Conservation (phyloP, 2,329 filamentous ascomycete genomes). For the Diaporthe sp. region DNA sequence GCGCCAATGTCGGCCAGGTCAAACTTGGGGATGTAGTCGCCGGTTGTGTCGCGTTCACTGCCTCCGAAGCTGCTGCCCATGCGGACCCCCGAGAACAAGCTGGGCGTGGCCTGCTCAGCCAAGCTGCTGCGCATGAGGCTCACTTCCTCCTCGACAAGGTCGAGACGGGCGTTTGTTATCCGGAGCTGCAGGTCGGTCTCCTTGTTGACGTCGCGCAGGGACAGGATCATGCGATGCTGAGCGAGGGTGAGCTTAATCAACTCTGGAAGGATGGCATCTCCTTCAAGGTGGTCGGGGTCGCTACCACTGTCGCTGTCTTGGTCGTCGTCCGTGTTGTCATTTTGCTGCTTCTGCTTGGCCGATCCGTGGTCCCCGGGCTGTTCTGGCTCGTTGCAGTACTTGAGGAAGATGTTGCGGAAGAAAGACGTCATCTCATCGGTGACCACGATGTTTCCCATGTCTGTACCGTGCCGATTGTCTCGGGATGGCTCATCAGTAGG, state of each 20-base stretch:
- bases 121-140: neutral
- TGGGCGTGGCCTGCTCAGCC: neutral
- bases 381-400: neutral
- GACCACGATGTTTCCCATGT: neutral
- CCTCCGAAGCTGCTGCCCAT: neutral
- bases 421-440: neutral
- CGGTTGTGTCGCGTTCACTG: neutral
- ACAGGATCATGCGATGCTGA: slow-evolving; percentile 24
- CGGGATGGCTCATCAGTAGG: neutral
- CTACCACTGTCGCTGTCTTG: too few species aligned
- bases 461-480: neutral
- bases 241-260: neutral
- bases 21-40: neutral
- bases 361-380: neutral
- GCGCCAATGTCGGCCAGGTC: slow-evolving; percentile 24
- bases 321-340: neutral
- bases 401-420: neutral
- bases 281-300: neutral
- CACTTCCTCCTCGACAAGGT: slow-evolving; percentile 12
- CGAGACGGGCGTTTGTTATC: neutral
- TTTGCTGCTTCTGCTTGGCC: neutral
- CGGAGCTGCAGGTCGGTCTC: slow-evolving; percentile 41
- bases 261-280: neutral
- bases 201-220: slow-evolving; percentile 33
- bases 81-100: slow-evolving; percentile 7